Conservation (phyloP, 306 rosid genomes). For the Clitoria ternatea region DNA sequence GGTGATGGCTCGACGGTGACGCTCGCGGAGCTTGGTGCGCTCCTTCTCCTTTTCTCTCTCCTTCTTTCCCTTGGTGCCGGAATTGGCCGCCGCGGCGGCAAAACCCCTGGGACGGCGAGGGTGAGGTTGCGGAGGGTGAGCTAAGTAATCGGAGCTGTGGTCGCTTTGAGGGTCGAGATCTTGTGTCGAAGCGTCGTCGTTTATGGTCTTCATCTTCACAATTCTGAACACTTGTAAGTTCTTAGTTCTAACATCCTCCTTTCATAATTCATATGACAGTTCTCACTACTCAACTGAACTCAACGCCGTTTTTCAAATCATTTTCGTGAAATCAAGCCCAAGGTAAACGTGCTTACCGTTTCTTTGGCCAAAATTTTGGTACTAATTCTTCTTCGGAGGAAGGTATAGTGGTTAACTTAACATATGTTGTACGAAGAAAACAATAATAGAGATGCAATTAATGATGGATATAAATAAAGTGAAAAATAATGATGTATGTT, state of each 20-base stretch:
- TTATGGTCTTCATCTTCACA: conserved; percentile 36
- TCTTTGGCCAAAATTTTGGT: too few species aligned
- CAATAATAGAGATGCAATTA: too few species aligned
- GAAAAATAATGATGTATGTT: too few species aligned
- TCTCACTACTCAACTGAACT: not conserved
- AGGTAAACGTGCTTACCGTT: too few species aligned
- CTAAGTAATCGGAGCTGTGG: conserved; percentile 58
- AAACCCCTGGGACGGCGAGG: conserved; percentile 94
- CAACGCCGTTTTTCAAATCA: not conserved
- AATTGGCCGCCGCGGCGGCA: conserved; percentile 60
- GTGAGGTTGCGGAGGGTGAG: conserved; percentile 29
- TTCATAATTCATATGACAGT: too few species aligned
- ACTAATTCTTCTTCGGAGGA: too few species aligned
- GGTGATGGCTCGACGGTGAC: conserved; percentile 96
- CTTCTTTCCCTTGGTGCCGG: conserved; percentile 60
- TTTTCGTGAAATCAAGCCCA: too few species aligned
- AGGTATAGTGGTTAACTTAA: too few species aligned
- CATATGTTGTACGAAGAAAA: too few species aligned
- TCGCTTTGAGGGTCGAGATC: conserved; percentile 76
- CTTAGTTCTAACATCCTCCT: too few species aligned
- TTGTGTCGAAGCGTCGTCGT: conserved; percentile 45
- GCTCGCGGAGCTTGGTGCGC: conserved; percentile 96
- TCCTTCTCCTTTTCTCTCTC: conserved; percentile 97
- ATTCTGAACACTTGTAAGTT: too few species aligned
- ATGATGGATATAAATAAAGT: too few species aligned